phyloP scores from a whole-genome alignment of 768 basidiomycete genomes.

The Hypsizygus marmoreus region DNA sequence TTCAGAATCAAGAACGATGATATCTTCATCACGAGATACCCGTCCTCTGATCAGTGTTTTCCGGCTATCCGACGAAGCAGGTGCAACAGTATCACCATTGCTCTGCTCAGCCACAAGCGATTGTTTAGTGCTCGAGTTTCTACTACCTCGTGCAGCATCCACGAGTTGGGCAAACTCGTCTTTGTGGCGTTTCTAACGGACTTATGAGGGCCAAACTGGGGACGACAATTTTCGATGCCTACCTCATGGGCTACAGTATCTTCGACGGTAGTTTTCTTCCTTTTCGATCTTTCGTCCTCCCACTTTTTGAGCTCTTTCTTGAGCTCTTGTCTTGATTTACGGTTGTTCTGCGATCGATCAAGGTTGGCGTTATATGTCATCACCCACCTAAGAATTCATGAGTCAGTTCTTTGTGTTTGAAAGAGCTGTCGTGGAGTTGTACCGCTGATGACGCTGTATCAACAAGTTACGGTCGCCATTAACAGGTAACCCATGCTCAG shows the following conservation, averaged over 20 bases:
- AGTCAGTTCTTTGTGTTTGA: background rate
- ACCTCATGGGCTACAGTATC: slow-evolving; percentile 44
- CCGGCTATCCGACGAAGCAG: background rate
- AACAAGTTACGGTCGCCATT: slow-evolving; percentile 53
- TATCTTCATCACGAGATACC: slow-evolving; percentile 15
- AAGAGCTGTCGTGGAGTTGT: slow-evolving; percentile 13
- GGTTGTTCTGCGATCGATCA: slow-evolving; percentile 48
- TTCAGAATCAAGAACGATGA: slow-evolving; percentile 38
- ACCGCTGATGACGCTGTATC: slow-evolving; percentile 65
- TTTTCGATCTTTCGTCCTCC: slow-evolving; percentile 52
- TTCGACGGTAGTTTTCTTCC: slow-evolving; percentile 41
- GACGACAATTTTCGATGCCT: slow-evolving; percentile 4
- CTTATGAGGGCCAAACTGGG: slow-evolving; percentile 1
- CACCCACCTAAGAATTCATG: slow-evolving; percentile 54
- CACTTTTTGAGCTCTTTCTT: slow-evolving; percentile 55
- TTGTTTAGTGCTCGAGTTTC: slow-evolving; percentile 1
- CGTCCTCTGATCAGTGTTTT: background rate
- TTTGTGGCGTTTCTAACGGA: slow-evolving; percentile 37
- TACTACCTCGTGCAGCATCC: slow-evolving; percentile 29
- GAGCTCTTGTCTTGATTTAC: slow-evolving; percentile 50
- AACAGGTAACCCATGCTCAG: slow-evolving; percentile 49
- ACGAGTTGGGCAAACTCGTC: slow-evolving; percentile 41
- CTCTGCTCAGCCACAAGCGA: slow-evolving; percentile 13
- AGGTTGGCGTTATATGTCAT: slow-evolving; percentile 72
- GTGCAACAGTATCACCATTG: slow-evolving; percentile 9